Conservation (phyloP, 2,329 filamentous ascomycete genomes). For the Alternaria sp. region DNA sequence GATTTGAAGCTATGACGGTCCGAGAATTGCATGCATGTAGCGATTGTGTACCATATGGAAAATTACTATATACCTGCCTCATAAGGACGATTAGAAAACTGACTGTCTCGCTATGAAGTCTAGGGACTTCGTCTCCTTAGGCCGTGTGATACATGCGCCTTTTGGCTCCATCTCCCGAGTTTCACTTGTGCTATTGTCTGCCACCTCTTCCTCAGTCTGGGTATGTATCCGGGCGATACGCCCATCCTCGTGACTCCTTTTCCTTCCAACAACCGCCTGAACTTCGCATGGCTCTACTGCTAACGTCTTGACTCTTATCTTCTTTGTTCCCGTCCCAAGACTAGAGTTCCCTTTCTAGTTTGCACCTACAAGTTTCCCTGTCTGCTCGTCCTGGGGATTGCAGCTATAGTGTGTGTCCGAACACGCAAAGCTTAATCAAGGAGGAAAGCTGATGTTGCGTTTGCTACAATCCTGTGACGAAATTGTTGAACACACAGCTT, state of each 20-base stretch:
- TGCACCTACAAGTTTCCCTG: conserved; percentile 46
- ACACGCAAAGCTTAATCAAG: conserved; percentile 57
- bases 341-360: conserved; percentile 54
- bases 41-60: not conserved
- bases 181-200: not conserved
- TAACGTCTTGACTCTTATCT: not conserved
- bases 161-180: not conserved
- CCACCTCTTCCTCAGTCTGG: not conserved
- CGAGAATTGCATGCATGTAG: not conserved
- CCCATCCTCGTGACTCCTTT: not conserved
- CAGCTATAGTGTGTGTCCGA: conserved; percentile 61
- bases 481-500: conserved; percentile 38
- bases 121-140: not conserved
- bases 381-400: conserved; percentile 45
- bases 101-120: not conserved
- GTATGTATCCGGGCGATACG: not conserved
- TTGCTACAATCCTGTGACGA: conserved; percentile 52
- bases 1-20: not conserved
- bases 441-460: conserved; percentile 49
- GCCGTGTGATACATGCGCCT: not conserved
- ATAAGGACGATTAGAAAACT: not conserved
- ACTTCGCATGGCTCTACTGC: conserved; percentile 3
- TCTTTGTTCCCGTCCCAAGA: conserved; percentile 14
- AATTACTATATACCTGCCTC: not conserved
- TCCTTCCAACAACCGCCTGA: conserved; percentile 2